A percentile compares a stretch with the other conserved stretches of the same genome.
Conservation (phyloP, 2,329 filamentous ascomycete genomes). For the Pseudopithomyces maydicus region DNA sequence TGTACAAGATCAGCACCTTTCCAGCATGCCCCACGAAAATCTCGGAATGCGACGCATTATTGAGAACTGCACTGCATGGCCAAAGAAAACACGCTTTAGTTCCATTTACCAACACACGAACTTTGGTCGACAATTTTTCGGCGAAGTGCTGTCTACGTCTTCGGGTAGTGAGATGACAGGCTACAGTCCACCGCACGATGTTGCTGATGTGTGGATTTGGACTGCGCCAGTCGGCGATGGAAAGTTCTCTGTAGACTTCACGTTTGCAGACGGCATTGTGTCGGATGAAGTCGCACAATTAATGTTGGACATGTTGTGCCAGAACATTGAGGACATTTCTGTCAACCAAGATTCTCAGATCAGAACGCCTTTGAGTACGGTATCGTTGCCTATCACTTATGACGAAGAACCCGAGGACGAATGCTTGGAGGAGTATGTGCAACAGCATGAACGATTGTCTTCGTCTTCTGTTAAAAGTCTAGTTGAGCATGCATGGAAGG, state of each 20-base stretch:
- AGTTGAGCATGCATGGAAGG: neutral
- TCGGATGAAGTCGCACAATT: neutral
- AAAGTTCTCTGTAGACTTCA: slow-evolving; percentile 4
- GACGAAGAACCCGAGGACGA: neutral
- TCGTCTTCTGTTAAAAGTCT: neutral
- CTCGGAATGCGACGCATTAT: slow-evolving; percentile 10
- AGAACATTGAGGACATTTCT: slow-evolving; percentile 2
- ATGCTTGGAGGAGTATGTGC: neutral
- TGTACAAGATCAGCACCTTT: slow-evolving; percentile 44
- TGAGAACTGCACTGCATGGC: slow-evolving; percentile 9
- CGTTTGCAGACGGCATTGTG: neutral
- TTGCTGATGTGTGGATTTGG: slow-evolving; percentile 10
- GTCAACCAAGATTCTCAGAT: neutral
- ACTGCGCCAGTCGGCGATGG: neutral
- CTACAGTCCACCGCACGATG: slow-evolving; percentile 8
- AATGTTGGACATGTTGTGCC: slow-evolving; percentile 7
- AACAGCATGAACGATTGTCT: neutral
- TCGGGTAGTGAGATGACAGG: neutral
- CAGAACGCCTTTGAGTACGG: neutral
- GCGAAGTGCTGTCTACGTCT: neutral
- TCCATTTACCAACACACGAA: slow-evolving; percentile 1
- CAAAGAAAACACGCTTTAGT: neutral
- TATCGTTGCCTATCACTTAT: neutral
- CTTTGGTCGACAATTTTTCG: slow-evolving; percentile 1
- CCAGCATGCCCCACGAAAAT: slow-evolving; percentile 17